These are phyloP conservation scores for Russula olivacea DNA, from an alignment of 768 basidiomycete genomes.

Conservation along the genomic window DNA sequence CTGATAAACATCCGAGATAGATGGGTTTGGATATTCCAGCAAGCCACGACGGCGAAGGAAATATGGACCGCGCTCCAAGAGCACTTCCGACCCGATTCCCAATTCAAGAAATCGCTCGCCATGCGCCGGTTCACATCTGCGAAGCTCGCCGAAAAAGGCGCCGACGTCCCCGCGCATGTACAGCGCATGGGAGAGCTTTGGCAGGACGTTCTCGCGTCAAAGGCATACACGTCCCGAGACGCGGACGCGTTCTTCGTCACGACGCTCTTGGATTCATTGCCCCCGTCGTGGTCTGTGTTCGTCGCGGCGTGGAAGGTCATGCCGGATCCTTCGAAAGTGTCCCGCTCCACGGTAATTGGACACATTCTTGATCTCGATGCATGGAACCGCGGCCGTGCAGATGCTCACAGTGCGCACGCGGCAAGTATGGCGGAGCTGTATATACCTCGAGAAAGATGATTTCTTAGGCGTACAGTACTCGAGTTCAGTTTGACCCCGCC, in stretches of 20 bases:
- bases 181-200: slow-evolving; percentile 22
- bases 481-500: too few species aligned
- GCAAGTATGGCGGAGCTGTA: background rate
- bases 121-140: slow-evolving; percentile 10
- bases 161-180: slow-evolving; percentile 14
- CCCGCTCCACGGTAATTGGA: slow-evolving; percentile 3
- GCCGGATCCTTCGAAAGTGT: background rate
- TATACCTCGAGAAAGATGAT: background rate
- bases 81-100: slow-evolving; percentile 16
- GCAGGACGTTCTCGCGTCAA: slow-evolving; percentile 13
- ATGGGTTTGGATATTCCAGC: background rate
- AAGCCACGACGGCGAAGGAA: background rate
- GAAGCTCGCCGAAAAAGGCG: slow-evolving; percentile 10
- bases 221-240: slow-evolving; percentile 5
- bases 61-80: slow-evolving; percentile 12
- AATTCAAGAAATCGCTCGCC: slow-evolving; percentile 17
- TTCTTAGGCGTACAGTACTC: too few species aligned
- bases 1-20: background rate
- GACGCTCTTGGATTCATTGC: slow-evolving; percentile 14
- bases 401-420: slow-evolving; percentile 4
- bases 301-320: slow-evolving; percentile 8
- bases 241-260: slow-evolving; percentile 8
- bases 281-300: slow-evolving; percentile 19
- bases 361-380: slow-evolving; percentile 19
- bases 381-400: slow-evolving; percentile 19